Base-by-base conservation (phyloP, 768 basidiomycete species). In the Tylopilus intermedius region DNA sequence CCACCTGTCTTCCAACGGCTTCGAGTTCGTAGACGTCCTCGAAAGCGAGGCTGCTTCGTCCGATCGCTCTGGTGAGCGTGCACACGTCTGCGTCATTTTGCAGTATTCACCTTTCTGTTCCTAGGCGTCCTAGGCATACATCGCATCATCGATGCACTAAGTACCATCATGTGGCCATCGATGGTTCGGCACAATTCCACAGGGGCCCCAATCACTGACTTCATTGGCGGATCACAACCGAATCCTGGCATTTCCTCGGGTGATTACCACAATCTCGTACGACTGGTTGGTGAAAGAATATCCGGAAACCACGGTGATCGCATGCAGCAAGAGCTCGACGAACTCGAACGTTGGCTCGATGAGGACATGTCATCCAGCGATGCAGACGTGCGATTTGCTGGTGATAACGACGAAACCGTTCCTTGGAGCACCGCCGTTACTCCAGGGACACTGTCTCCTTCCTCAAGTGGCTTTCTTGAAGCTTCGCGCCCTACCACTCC, bases 91-190 rank as follows among this genome's bases (percentile, higher is more conserved):
- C 10, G 3, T 47, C 18, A 6, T 37, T 10, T 9, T 8, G 3
- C 26, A 29, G 32, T 13, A 27, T 48, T 57, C 50, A 57, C 14
- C 29, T 43, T 11, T 45, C 10, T 7, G 5, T 49, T 27, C 46
- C 33, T 44, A 81, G 82, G 71, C 15, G 74, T 81, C 47, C 78
- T 64, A 14, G 79, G 79, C 11, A 76, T 90, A 32, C 78, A 81
- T 29, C 82, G 90, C 24, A 82, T 90, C 8, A 59, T 88, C 18
- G 88, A 90, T 62, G 87, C 90, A 10, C 71, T 93, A 41, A 85
- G 88, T 66, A 90, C 90, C 1, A 81, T 93, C 60, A 90, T 92
- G 84, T 93, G 90, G 90, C 85, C 90, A 4, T 86, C 85, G 0
- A 84, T 93, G 80, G 69, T 79, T 43, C 61, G 49, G 4, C 58